Conservation (phyloP, 257 asterid species). For the Rehmannia glutinosa region DNA sequence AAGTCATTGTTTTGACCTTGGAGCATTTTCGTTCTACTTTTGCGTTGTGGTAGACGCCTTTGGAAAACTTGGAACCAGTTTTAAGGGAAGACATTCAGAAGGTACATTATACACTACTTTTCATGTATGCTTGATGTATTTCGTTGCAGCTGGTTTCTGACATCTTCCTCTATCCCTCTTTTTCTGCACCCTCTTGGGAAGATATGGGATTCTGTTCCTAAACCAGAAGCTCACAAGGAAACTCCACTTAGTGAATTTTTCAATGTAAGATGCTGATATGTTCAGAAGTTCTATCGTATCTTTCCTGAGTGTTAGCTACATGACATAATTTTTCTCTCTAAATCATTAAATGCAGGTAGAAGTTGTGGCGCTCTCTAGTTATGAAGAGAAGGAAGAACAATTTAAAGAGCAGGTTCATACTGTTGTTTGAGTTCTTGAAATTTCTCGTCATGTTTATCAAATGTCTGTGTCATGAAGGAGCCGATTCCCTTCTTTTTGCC, state of each 20-base stretch:
- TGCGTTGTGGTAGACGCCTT: conserved; percentile 62
- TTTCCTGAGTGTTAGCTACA: neutral
- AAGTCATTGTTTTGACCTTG: neutral
- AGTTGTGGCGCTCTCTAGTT: conserved; percentile 84
- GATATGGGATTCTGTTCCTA: conserved; percentile 99
- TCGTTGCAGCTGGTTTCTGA: conserved; percentile 5
- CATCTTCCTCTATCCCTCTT: conserved; percentile 6
- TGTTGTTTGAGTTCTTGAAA: conserved; percentile 14
- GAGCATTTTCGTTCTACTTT: conserved; percentile 17
- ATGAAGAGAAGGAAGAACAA: conserved; percentile 83
- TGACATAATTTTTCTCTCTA: conserved; percentile 6
- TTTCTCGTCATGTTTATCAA: conserved; percentile 6
- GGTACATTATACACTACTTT: conserved; percentile 39
- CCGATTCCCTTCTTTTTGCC: neutral
- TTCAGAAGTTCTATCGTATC: neutral
- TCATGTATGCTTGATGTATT: neutral
- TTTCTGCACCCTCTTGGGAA: conserved; percentile 23
- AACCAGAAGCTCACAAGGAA: conserved; percentile 87
- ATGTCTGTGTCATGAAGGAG: neutral
- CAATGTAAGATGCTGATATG: conserved; percentile 59
- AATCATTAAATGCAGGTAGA: conserved; percentile 51
- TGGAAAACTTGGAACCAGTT: conserved; percentile 92
- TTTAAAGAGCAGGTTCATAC: conserved; percentile 72
- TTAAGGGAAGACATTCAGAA: conserved; percentile 92
- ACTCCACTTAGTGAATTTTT: conserved; percentile 94